Evolutionary conservation across 495 filamentous ascomycete genomes (phyloP).

Genomic region (Penicillium longicatenatum): DNA sequence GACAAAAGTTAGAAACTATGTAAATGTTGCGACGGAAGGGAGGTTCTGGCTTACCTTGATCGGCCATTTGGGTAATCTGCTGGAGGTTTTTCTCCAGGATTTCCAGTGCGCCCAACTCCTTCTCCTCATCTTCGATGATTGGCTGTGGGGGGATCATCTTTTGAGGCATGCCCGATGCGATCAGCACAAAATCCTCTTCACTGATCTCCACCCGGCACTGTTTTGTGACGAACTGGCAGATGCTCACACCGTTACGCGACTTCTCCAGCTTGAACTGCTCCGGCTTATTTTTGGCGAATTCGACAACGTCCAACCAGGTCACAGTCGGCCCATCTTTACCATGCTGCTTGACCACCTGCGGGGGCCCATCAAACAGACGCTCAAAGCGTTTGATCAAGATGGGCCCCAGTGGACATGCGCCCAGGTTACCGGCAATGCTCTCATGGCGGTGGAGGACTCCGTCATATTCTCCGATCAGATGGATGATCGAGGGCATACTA

Average conservation of each 20-base stretch:
- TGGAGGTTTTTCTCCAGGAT: slow-evolving; percentile 77
- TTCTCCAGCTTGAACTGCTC: slow-evolving; percentile 76
- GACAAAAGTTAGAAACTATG: slow-evolving; percentile 12
- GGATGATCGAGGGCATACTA: slow-evolving; percentile 61
- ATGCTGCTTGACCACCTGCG: slow-evolving; percentile 65
- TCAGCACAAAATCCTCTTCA: slow-evolving; percentile 82
- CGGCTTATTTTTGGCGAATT: slow-evolving; percentile 79
- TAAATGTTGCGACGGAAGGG: neutral
- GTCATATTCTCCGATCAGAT: slow-evolving; percentile 75
- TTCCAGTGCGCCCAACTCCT: slow-evolving; percentile 79
- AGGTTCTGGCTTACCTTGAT: slow-evolving; percentile 61
- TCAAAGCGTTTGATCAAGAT: slow-evolving; percentile 85
- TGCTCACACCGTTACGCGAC: slow-evolving; percentile 63
- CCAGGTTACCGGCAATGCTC: slow-evolving; percentile 81
- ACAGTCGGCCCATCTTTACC: slow-evolving; percentile 64
- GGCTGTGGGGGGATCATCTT: slow-evolving; percentile 82
- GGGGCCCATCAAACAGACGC: slow-evolving; percentile 78
- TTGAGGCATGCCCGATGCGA: slow-evolving; percentile 78
- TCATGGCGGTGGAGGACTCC: slow-evolving; percentile 83
- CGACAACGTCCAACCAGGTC: slow-evolving; percentile 82
- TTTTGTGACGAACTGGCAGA: slow-evolving; percentile 80
- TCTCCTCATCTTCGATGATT: slow-evolving; percentile 82
- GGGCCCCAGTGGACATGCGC: slow-evolving; percentile 78
- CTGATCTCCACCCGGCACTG: slow-evolving; percentile 81
- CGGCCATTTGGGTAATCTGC: slow-evolving; percentile 74